Conservation (phyloP, 345 rosid genomes). For the Ricinus communis region DNA sequence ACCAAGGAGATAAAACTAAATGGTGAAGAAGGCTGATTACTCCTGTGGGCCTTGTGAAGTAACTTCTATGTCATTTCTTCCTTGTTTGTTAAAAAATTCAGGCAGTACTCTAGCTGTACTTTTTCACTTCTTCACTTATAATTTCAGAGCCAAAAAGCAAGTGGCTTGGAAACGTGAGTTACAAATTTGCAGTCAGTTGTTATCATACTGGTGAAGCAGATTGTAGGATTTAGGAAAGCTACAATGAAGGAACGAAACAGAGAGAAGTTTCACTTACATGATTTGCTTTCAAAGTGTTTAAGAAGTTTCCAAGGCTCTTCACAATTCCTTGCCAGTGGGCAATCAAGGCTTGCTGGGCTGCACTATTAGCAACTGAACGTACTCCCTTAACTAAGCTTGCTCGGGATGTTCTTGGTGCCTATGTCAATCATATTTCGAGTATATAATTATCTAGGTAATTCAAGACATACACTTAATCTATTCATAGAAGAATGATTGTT, state of each 20-base stretch:
- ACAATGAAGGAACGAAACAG: background rate
- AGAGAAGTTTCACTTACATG: conserved; percentile 45
- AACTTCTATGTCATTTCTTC: background rate
- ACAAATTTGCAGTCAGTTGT: background rate
- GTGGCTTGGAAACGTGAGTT: background rate
- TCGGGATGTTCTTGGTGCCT: conserved; percentile 99
- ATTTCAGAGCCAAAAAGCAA: no score
- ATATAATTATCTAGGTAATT: background rate
- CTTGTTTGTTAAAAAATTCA: background rate
- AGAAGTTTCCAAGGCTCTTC: conserved; percentile 86
- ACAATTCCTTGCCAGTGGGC: conserved; percentile 98
- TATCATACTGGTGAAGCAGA: no score
- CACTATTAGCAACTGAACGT: conserved; percentile 71
- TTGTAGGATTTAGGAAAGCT: background rate
- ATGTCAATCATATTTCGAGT: conserved; percentile 19
- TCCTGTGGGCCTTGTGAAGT: no score
- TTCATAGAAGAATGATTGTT: background rate
- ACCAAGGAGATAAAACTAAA: no score
- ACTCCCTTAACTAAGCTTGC: conserved; percentile 95
- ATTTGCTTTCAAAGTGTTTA: conserved; percentile 69
- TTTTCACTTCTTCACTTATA: background rate
- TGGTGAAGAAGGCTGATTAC: no score
- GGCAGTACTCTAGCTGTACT: background rate
- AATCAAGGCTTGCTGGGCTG: conserved; percentile 86
- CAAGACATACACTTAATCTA: background rate